Percentiles rank a stretch among this genome's conserved stretches.
phyloP scores from a whole-genome alignment of 73 alveolate genomes.

The Paramecium caudatum region DNA sequence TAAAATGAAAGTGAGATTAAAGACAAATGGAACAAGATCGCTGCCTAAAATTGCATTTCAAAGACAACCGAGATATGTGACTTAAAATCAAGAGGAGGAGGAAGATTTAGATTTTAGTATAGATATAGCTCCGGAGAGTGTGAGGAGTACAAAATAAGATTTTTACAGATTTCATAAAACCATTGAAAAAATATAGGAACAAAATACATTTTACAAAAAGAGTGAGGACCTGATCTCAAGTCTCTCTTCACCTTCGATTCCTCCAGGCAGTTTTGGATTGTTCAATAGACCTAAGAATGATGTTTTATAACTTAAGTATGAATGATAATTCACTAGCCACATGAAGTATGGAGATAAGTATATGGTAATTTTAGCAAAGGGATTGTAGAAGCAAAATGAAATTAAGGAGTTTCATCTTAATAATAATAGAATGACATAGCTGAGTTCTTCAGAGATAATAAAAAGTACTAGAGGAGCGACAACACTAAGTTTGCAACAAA shows the following conservation, averaged over 20 bases:
- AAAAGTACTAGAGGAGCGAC: constrained; percentile 43
- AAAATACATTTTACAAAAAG: constrained; percentile 1
- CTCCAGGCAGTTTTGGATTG: constrained; percentile 50
- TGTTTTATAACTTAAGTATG: not conserved
- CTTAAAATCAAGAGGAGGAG: not conserved
- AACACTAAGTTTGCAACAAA: not conserved
- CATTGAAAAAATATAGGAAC: constrained; percentile 12
- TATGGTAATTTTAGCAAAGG: constrained; percentile 32
- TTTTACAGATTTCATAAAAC: constrained; percentile 35
- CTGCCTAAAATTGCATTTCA: not conserved
- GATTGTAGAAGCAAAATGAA: constrained; percentile 18
- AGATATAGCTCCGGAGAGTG: not conserved
- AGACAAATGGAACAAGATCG: not conserved
- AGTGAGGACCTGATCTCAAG: constrained; percentile 20
- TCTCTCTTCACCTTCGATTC: not conserved
- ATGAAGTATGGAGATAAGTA: constrained; percentile 55
- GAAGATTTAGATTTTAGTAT: constrained; percentile 28
- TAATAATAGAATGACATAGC: not conserved
- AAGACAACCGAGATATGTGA: not conserved
- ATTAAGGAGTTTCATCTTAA: constrained; percentile 36
- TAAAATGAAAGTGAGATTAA: constrained; percentile 18
- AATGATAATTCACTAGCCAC: constrained; percentile 4
- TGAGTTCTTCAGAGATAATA: constrained; percentile 18
- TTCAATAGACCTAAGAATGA: constrained; percentile 22
- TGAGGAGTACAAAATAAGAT: not conserved